Evolutionary conservation across 1,284 basidiomycete species (phyloP).

Genomic region (Coniophora puteana): DNA sequence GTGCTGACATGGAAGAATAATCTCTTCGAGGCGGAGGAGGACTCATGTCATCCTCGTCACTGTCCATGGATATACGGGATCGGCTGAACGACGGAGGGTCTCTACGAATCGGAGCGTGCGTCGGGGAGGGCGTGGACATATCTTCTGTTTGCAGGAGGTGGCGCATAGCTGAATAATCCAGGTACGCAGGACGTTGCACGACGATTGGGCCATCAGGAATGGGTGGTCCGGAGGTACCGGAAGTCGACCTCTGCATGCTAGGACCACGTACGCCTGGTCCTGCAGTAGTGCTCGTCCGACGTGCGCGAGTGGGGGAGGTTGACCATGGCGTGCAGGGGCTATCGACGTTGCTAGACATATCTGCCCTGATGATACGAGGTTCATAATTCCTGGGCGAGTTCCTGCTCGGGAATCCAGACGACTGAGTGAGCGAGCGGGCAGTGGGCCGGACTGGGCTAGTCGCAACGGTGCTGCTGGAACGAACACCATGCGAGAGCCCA

Average conservation of each 20-base stretch:
- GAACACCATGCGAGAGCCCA: constrained; percentile 31
- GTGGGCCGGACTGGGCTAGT: constrained; percentile 35
- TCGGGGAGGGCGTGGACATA: constrained; percentile 34
- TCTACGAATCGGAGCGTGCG: no score
- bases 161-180: constrained; percentile 70
- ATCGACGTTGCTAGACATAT: constrained; percentile 35
- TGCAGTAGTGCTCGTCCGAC: constrained; percentile 39
- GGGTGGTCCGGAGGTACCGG: constrained; percentile 17
- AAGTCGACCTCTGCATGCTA: constrained; percentile 25
- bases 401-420: constrained; percentile 19
- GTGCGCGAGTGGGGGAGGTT: constrained; percentile 38
- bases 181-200: constrained; percentile 67
- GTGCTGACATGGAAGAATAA: constrained; percentile 24
- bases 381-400: constrained; percentile 41
- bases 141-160: constrained; percentile 66
- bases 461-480: constrained; percentile 26
- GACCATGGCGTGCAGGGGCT: constrained; percentile 33
- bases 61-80: constrained; percentile 50
- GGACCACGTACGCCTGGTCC: constrained; percentile 29
- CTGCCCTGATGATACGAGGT: constrained; percentile 61
- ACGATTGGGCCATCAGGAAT: constrained; percentile 21
- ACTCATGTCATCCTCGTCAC: constrained; percentile 61
- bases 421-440: constrained; percentile 31
- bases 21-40: constrained; percentile 44
- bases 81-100: no score